phyloP scores from a whole-genome alignment of 148 eudicot species.

The Spergularia bocconei region DNA sequence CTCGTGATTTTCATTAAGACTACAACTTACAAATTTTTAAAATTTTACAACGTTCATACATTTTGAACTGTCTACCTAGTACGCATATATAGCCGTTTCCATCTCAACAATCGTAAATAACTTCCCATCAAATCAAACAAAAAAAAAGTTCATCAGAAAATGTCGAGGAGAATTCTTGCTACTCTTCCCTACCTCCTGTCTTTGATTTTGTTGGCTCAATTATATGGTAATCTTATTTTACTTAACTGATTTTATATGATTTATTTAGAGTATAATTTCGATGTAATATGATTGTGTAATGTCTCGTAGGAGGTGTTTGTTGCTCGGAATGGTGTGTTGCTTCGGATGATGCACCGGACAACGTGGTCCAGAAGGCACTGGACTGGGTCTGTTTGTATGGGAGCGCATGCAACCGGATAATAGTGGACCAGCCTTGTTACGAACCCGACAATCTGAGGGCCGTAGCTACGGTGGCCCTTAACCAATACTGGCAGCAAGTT shows the following conservation, averaged over 20 bases:
- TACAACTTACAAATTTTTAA: too few relatives aligned
- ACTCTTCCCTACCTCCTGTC: neutral
- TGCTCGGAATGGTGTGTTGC: conserved; percentile 22
- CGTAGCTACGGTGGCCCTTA: conserved; percentile 17
- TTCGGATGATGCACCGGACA: conserved; percentile 1
- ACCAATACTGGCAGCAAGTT: conserved; percentile 22
- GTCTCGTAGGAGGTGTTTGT: neutral
- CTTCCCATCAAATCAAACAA: too few relatives aligned
- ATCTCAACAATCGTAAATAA: too few relatives aligned
- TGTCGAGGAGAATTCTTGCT: neutral
- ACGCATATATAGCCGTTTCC: too few relatives aligned
- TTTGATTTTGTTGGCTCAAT: conserved; percentile 1
- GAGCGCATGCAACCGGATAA: conserved; percentile 11
- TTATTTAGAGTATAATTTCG: neutral
- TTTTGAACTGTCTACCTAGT: too few relatives aligned
- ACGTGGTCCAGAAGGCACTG: conserved; percentile 5
- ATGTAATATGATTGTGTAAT: neutral
- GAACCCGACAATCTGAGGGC: conserved; percentile 12
- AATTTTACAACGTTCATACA: too few relatives aligned
- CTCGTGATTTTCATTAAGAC: neutral
- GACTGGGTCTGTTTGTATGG: conserved; percentile 22
- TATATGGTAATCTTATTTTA: conserved; percentile 5
- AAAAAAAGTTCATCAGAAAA: neutral
- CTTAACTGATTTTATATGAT: neutral
- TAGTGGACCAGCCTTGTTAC: conserved; percentile 9